phyloP scores from a whole-genome alignment of 352 stramenopile genomes.

The Phytophthora macrochlamydospora region DNA sequence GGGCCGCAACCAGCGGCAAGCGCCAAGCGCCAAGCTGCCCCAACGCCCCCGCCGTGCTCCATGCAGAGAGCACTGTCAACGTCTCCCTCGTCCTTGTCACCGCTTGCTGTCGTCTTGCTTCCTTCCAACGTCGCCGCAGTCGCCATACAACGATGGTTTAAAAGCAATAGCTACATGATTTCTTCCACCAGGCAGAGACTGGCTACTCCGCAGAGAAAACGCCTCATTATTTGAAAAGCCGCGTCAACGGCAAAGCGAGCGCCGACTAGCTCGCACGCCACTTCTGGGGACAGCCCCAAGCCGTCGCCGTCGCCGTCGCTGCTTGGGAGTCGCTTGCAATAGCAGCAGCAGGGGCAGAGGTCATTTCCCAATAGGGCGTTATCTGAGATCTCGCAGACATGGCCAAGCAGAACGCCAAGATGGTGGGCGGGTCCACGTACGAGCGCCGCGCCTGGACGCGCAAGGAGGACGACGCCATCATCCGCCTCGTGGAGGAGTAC shows the following conservation, averaged over 20 bases:
- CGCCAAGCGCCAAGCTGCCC: no score
- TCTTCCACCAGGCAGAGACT: background rate
- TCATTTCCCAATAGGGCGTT: background rate
- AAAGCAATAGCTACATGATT: background rate
- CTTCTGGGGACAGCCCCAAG: background rate
- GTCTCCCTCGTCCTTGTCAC: no score
- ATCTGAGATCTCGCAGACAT: slow-evolving; percentile 21
- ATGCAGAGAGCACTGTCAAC: no score
- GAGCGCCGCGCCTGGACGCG: slow-evolving; percentile 85
- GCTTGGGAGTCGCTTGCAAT: no score
- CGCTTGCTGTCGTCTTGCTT: no score
- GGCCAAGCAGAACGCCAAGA: slow-evolving; percentile 63
- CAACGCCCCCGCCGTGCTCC: no score
- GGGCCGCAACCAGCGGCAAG: no score
- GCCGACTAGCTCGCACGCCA: background rate
- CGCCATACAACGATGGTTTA: no score
- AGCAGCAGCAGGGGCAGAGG: background rate
- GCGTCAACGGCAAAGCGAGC: slow-evolving; percentile 5
- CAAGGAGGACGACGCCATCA: slow-evolving; percentile 88
- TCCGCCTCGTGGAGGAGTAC: slow-evolving; percentile 85
- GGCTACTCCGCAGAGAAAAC: slow-evolving; percentile 2
- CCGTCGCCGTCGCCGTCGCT: no score
- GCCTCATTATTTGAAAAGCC: slow-evolving; percentile 7
- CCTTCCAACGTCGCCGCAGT: no score
- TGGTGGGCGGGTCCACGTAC: slow-evolving; percentile 62